phyloP scores from a whole-genome alignment of 306 rosid genomes.

The Cucurbita pepo region DNA sequence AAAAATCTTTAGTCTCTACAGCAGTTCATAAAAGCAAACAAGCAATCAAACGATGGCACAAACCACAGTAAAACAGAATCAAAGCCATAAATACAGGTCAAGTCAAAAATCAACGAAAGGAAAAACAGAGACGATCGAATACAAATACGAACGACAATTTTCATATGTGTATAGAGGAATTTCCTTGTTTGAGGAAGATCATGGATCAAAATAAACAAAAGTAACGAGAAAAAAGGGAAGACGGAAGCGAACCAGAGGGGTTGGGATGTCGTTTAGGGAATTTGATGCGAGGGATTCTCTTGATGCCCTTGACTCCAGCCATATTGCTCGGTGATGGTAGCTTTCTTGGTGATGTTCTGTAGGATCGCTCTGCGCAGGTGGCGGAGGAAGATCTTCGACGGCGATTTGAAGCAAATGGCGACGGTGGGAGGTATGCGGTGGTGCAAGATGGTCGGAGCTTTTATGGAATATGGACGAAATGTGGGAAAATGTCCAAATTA shows the following conservation, averaged over 20 bases:
- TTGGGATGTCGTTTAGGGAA: slow-evolving; percentile 46
- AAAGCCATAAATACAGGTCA: background rate
- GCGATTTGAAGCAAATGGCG: background rate
- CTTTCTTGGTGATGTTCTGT: background rate
- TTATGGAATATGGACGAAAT: no score
- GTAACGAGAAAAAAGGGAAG: background rate
- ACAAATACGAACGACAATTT: background rate
- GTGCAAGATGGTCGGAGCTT: no score
- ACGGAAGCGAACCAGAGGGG: slow-evolving; percentile 18
- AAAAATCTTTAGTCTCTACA: background rate
- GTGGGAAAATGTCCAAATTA: no score
- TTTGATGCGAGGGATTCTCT: slow-evolving; percentile 65
- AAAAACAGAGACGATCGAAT: background rate
- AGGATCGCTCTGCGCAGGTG: background rate
- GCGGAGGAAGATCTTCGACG: background rate
- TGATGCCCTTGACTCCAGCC: slow-evolving; percentile 46
- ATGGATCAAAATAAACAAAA: background rate
- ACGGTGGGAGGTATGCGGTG: background rate
- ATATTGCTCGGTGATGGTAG: background rate
- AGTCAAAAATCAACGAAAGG: background rate
- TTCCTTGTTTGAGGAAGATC: background rate
- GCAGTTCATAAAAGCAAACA: background rate
- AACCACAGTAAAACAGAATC: background rate
- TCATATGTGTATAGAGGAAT: background rate
- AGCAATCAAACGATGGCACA: background rate